A percentile compares a stretch with the other conserved stretches of the same genome.
phyloP scores from a whole-genome alignment of 257 asterid genomes.

The Anisodus tanguticus region DNA sequence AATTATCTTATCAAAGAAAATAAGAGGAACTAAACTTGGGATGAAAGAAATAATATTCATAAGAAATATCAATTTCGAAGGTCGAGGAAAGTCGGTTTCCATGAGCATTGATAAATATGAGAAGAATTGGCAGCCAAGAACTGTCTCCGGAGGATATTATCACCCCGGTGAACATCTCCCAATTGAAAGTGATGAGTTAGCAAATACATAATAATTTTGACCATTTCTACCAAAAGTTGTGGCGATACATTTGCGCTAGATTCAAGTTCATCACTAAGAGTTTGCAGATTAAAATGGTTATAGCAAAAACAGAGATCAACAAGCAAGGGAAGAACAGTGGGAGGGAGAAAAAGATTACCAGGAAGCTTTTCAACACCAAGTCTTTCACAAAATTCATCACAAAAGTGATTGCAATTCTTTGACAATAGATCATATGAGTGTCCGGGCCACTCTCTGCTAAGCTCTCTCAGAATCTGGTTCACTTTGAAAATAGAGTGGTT shows the following conservation, averaged over 20 bases:
- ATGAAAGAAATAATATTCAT: background rate
- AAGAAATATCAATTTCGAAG: background rate
- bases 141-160: background rate
- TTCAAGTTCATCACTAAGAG: constrained; percentile 13
- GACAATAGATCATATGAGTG: constrained; percentile 79
- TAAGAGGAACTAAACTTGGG: background rate
- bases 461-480: constrained; percentile 92
- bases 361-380: constrained; percentile 97
- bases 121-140: constrained; percentile 13
- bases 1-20: background rate
- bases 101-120: background rate
- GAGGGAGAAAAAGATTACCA: constrained; percentile 51
- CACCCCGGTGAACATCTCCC: background rate
- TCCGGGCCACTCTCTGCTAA: constrained; percentile 99
- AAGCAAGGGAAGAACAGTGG: background rate
- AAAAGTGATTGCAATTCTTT: constrained; percentile 96
- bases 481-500: constrained; percentile 67
- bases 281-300: background rate
- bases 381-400: constrained; percentile 87
- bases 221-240: background rate
- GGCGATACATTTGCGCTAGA: background rate
- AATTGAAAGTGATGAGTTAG: constrained; percentile 7
- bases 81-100: background rate
- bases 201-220: background rate
- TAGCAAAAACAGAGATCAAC: constrained; percentile 20